Evolutionary conservation across 768 basidiomycete species (phyloP), one percentile per base, ranked within the genome.

Genomic region (Leucocoprinus birnbaumii): DNA sequence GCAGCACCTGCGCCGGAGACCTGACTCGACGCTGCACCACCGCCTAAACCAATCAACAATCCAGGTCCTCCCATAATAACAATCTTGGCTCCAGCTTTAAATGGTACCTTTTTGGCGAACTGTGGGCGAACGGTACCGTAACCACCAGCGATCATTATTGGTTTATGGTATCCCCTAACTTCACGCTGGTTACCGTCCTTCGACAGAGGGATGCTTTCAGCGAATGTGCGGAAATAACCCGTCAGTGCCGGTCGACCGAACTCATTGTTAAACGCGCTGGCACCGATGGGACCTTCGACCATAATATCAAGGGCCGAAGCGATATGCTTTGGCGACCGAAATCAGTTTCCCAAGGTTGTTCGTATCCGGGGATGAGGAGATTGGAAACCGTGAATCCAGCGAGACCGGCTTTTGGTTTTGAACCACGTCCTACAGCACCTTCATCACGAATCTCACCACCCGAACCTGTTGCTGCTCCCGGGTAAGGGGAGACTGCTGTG

Each of bases 61-160:
- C 97, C 95, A 1, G 96, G 96, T 3, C 97, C 97, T 52, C 97
- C 97, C 4, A 99, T 76, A 0, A 98, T 94, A 57, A 98, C 80
- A 53, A 99, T 79, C 69, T 89, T 92, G 8, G 95, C 87, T 1
- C 91, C 94, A 2, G 88, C 78, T 0, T 78, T 74, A 64, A 99
- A 94, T 57, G 72, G 70, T 2, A 79, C 75, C 73, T 99, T 99
- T 64, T 73, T 80, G 27, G 95, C 85, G 62, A 91, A 95, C 59
- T 80, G 73, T 3, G 89, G 86, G 14, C 92, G 85, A 38, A 98
- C 95, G 64, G 90, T 98, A 3, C 97, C 97, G 59, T 94, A 84
- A 22, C 97, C 97, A 18, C 97, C 97, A 7, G 97, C 96, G 60
- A 99, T 89, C 97, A 99, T 99, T 75, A 99, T 97, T 13, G 97